These are phyloP conservation scores for Diaporthe capsici DNA, from an alignment of 2,329 filamentous ascomycete species.

Conservation along the genomic window DNA sequence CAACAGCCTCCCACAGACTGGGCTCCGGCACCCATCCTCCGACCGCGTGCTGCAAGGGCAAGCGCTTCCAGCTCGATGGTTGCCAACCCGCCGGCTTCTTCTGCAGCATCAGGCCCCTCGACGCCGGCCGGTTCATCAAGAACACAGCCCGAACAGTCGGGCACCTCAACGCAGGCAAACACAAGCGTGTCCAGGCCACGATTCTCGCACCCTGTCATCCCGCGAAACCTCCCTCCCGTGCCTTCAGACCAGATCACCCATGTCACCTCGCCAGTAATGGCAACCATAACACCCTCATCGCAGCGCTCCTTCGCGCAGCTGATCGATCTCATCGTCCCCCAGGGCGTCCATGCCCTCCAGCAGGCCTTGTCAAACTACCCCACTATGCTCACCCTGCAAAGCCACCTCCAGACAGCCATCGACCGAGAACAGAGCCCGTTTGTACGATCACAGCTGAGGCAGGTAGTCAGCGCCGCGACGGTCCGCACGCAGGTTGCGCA, in stretches of 20 bases:
- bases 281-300: conserved; percentile 52
- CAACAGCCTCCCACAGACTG: conserved; percentile 10
- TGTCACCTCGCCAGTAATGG: conserved; percentile 50
- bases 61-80: conserved; percentile 37
- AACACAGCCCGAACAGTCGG: conserved; percentile 19
- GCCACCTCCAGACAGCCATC: conserved; percentile 65
- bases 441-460: conserved; percentile 63
- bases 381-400: conserved; percentile 62
- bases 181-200: conserved; percentile 36
- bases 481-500: conserved; percentile 63
- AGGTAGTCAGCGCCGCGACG: conserved; percentile 63
- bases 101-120: conserved; percentile 22
- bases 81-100: conserved; percentile 26
- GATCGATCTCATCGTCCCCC: conserved; percentile 67
- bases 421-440: conserved; percentile 65
- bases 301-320: conserved; percentile 62
- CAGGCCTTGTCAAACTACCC: conserved; percentile 63
- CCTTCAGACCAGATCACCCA: conserved; percentile 46
- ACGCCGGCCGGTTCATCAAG: conserved; percentile 31
- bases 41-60: conserved; percentile 29
- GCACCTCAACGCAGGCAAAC: conserved; percentile 15
- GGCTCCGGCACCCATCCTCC: conserved; percentile 1
- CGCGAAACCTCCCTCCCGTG: not conserved
- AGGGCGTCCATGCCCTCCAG: conserved; percentile 63
- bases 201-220: conserved; percentile 40